Base-by-base conservation (phyloP, 75 land plant genomes). In the Sequoiadendron giganteum region DNA sequence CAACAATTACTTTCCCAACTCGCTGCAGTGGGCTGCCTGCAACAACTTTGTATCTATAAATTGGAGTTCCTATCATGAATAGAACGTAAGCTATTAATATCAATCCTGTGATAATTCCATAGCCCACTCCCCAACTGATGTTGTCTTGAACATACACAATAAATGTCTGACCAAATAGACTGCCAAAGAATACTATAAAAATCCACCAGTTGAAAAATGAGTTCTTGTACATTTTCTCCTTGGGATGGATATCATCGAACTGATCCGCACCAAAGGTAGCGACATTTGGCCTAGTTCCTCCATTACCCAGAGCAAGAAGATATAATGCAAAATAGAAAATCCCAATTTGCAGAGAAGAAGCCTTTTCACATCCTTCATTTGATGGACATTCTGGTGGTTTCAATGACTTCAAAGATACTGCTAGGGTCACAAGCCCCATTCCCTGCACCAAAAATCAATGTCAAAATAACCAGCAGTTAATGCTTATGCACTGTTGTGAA, bases 121-220 rank as follows among this genome's bases (percentile, higher is more conserved):
- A 91, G 18, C 96, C 96, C 47, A 94, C 15, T 3, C 89, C 86
- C 95, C 97, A 95, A 1, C 98, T 96, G 34, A 94, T 90, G 83
- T 93, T 92, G 84, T 96, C 95, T 82, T 94, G 95, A 30, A 95
- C 86, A 86, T 93, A 85, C 39, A 97, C 13, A 94, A 94, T 21
- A 92, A 93, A 38, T 91, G 83, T 9, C 95, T 95, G 89, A 85
- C 89, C 88, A 96, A 89, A 48, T 88, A 88, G 47, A 92, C 89
- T 25, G 93, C 95, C 55, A 93, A 77, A 52, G 34, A 94, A 95
- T 10, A 95, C 92, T 87, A 95, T 91, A 87, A 95, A 96, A 87
- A 91, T 91, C 94, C 93, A 97, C 92, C 94, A 92, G 68, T 95
- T 97, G 93, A 97, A 97, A 91, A 97, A 97, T 48, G 95, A 92